Evolutionary conservation across 345 rosid genomes (phyloP), one percentile per base, ranked within the genome.

Genomic region (Ceriops decandra): DNA sequence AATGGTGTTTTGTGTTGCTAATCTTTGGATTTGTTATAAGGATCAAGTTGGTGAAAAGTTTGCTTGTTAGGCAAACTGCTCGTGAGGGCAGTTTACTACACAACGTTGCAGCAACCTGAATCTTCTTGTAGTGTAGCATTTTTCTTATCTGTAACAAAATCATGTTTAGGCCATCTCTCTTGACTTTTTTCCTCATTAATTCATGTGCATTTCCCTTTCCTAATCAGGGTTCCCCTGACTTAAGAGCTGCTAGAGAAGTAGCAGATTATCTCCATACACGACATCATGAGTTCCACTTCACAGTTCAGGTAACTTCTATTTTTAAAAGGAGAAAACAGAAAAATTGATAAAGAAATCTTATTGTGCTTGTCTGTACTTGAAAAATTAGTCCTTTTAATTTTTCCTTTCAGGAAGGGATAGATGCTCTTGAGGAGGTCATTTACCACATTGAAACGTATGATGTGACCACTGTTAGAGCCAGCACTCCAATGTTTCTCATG

Each of bases 401-500:
- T 60, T 31, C 26, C 1, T 71, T 63, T 58, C 87, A 89, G 96
- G 96, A 90, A 78, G 96, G 93, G 33, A 81, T 90, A 68, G 93
- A 88, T 76, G 96, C 93, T 21, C 81, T 90, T 62, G 91, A 90
- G 82, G 96, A 90, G 77, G 96, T 90, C 52, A 90, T 90, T 72
- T 88, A 90, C 77, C 96, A 90, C 72, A 66, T 86, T 61, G 96
- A 90, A 83, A 90, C 96, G 30, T 90, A 83, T 74, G 96, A 90
- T 69, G 91, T 90, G 79, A 90, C 96, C 33, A 90, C 91, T 13
- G 62, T 90, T 74, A 88, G 96, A 80, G 96, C 96, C 54, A 90
- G 96, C 82, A 88, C 93, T 32, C 96, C 93, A 2, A 88, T 90
- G 96, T 90, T 90, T 85, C 91, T 90, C 17, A 90, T 90, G 96